phyloP scores from a whole-genome alignment of 805 yeast species.

The Wickerhamomyces bisporus region DNA sequence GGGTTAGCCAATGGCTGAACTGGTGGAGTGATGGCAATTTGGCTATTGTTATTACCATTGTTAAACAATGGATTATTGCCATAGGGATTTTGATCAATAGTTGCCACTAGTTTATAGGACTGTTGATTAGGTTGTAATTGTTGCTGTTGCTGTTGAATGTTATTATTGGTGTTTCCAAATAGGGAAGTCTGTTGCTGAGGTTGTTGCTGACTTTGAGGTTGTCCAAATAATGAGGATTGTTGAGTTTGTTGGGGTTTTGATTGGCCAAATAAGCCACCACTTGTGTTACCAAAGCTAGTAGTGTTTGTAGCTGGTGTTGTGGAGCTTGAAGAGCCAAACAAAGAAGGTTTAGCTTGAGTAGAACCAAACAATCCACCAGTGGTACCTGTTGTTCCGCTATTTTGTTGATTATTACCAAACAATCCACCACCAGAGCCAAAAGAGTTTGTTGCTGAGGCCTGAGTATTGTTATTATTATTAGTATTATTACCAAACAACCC shows the following conservation, averaged over 20 bases:
- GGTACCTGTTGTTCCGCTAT: conserved; percentile 8
- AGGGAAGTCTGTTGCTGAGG: conserved; percentile 14
- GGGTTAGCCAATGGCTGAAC: conserved; percentile 44
- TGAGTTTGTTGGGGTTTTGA: conserved; percentile 4
- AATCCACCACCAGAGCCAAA: conserved; percentile 26
- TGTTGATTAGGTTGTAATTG: conserved; percentile 16
- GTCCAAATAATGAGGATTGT: not conserved
- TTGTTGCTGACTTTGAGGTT: conserved; percentile 3
- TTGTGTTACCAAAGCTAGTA: conserved; percentile 8
- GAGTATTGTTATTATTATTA: conserved; percentile 3
- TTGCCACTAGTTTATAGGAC: conserved; percentile 22
- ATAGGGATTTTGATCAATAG: conserved; percentile 59
- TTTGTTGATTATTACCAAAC: conserved; percentile 31
- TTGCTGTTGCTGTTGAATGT: conserved; percentile 17
- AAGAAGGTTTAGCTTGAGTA: conserved; percentile 11
- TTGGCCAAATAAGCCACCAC: conserved; percentile 28
- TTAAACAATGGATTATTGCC: conserved; percentile 70
- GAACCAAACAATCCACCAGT: conserved; percentile 38
- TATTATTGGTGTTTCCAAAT: conserved; percentile 27
- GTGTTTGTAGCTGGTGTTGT: conserved; percentile 10
- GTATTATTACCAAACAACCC: conserved; percentile 11
- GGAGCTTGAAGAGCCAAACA: conserved; percentile 7
- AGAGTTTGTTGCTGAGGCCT: no score
- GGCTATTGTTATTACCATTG: conserved; percentile 29
- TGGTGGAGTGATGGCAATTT: conserved; percentile 31